A percentile compares a stretch with the other conserved stretches of the same genome.
These are phyloP conservation scores for Protea cynaroides DNA, from an alignment of 164 flowering plant species.

Conservation along the genomic window DNA sequence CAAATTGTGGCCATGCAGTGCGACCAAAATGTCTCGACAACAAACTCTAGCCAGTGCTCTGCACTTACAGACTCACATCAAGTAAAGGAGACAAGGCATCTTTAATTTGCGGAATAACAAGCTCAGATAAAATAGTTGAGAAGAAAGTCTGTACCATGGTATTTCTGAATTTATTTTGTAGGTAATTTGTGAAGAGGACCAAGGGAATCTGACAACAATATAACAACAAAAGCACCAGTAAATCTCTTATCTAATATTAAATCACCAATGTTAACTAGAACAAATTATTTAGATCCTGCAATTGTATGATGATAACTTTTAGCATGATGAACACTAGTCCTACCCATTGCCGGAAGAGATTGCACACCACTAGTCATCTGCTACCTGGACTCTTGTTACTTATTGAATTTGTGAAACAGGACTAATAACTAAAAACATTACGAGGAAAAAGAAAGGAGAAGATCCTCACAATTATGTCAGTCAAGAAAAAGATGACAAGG, in stretches of 20 bases:
- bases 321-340: too few relatives aligned
- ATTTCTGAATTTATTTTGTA: conserved; percentile 66
- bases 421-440: too few relatives aligned
- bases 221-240: not conserved
- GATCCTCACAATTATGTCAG: too few relatives aligned
- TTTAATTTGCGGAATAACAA: not conserved
- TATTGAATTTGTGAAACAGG: too few relatives aligned
- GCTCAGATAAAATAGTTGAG: not conserved
- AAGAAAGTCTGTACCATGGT: conserved; percentile 55
- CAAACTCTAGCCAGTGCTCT: too few relatives aligned
- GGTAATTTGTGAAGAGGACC: conserved; percentile 68
- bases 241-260: not conserved
- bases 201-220: conserved; percentile 63
- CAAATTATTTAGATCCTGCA: not conserved
- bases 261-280: not conserved
- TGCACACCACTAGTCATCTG: too few relatives aligned
- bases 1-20: not conserved
- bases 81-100: not conserved
- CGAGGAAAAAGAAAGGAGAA: too few relatives aligned
- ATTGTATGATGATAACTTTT: not conserved
- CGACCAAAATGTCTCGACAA: too few relatives aligned
- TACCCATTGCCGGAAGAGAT: too few relatives aligned
- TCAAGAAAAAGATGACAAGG: too few relatives aligned
- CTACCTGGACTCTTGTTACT: too few relatives aligned
- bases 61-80: not conserved